A percentile compares a stretch with the other conserved stretches of the same genome.
These are phyloP conservation scores for Colletotrichum sp. DNA, from an alignment of 2,329 filamentous ascomycete genomes.

Conservation along the genomic window DNA sequence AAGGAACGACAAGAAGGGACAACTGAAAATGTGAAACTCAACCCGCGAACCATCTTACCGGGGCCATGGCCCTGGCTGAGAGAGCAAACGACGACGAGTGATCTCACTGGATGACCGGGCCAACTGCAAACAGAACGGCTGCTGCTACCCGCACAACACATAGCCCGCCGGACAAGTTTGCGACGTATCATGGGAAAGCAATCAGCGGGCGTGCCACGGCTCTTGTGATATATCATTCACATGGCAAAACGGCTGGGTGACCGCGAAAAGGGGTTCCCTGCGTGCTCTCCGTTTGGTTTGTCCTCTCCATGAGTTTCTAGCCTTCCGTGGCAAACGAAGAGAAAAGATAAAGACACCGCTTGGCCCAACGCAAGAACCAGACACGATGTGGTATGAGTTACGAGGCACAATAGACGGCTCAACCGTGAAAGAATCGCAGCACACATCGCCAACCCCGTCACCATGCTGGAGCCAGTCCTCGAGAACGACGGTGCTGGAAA, in stretches of 20 bases:
- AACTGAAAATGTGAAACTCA: fast-evolving
- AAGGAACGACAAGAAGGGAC: neutral
- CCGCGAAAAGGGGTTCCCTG: neutral
- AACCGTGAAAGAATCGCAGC: fast-evolving
- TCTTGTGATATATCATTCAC: neutral
- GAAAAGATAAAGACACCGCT: neutral
- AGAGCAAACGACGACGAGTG: neutral
- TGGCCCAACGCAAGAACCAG: neutral
- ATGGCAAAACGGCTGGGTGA: neutral
- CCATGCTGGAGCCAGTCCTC: neutral
- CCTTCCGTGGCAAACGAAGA: neutral
- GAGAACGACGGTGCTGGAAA: neutral
- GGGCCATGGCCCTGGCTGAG: neutral
- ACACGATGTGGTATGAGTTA: neutral
- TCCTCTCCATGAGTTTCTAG: neutral
- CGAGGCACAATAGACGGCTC: neutral
- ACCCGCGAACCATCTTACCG: fast-evolving
- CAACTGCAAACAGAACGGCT: neutral
- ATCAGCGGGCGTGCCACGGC: neutral
- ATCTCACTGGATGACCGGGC: neutral
- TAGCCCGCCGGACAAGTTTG: neutral
- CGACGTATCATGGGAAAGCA: neutral
- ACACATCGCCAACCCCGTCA: neutral
- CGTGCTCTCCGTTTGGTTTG: neutral
- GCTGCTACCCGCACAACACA: neutral